These are phyloP conservation scores for Stemphylium lycopersici DNA, from an alignment of 2,329 filamentous ascomycete genomes.

Conservation along the genomic window DNA sequence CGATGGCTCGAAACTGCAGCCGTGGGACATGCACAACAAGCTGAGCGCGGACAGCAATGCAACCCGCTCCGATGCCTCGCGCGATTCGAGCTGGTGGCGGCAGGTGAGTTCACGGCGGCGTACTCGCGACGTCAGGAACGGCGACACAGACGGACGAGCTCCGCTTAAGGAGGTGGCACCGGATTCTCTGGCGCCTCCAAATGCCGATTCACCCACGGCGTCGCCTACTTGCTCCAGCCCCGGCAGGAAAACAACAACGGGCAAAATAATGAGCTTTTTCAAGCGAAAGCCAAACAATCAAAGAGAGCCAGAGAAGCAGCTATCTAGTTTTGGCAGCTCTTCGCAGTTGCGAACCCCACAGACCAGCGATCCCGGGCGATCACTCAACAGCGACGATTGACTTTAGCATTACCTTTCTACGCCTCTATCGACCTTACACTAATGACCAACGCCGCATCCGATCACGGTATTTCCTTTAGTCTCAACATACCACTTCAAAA, in stretches of 20 bases:
- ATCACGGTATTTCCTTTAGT: slow-evolving; percentile 27
- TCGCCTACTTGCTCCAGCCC: slow-evolving; percentile 34
- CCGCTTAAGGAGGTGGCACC: slow-evolving; percentile 34
- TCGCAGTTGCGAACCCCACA: slow-evolving; percentile 44
- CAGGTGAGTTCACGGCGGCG: slow-evolving; percentile 41
- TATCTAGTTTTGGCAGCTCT: slow-evolving; percentile 45
- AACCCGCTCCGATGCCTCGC: slow-evolving; percentile 38
- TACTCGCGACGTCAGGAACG: slow-evolving; percentile 37
- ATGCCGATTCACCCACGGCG: slow-evolving; percentile 28
- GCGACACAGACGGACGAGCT: slow-evolving; percentile 31
- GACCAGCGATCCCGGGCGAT: slow-evolving; percentile 44
- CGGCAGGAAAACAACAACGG: slow-evolving; percentile 35
- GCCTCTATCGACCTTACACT: slow-evolving; percentile 14
- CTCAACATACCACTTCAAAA: slow-evolving; percentile 26
- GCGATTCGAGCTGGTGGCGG: slow-evolving; percentile 46
- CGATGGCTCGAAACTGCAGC: slow-evolving; percentile 38
- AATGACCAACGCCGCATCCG: slow-evolving; percentile 26
- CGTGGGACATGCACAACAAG: slow-evolving; percentile 41
- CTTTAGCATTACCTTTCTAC: slow-evolving; percentile 7
- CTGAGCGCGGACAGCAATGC: slow-evolving; percentile 46
- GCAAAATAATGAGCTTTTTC: slow-evolving; percentile 47
- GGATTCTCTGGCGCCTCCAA: slow-evolving; percentile 27
- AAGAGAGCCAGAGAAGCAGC: slow-evolving; percentile 41
- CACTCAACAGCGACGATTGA: slow-evolving; percentile 46
- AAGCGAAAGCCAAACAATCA: slow-evolving; percentile 40